Evolutionary conservation across 768 basidiomycete species (phyloP).

Genomic region (Cyclocybe aegerita): DNA sequence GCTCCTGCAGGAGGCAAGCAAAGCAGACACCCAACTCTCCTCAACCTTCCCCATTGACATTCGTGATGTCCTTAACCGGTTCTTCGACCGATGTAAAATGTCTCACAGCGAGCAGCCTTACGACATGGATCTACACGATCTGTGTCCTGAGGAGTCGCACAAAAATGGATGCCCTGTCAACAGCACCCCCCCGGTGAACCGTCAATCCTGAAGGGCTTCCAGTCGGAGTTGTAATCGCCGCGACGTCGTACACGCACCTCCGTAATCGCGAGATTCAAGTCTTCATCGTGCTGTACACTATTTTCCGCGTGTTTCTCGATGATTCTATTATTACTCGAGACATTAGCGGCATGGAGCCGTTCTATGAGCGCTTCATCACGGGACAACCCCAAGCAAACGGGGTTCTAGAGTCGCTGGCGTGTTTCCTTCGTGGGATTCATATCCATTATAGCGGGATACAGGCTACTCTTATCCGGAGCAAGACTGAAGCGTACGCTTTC

Average conservation of each 20-base stretch:
- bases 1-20: too few species aligned
- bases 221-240: conserved; percentile 27
- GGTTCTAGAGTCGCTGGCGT: conserved; percentile 32
- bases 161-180: too few species aligned
- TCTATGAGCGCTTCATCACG: conserved; percentile 30
- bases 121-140: too few species aligned
- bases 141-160: too few species aligned
- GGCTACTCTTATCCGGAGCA: conserved; percentile 35
- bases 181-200: too few species aligned
- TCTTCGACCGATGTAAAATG: too few species aligned
- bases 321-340: conserved; percentile 27
- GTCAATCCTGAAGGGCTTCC: conserved; percentile 11
- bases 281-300: conserved; percentile 39
- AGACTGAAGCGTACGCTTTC: conserved; percentile 32
- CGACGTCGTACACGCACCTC: conserved; percentile 28
- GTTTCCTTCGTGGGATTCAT: conserved; percentile 27
- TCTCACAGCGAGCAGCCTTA: too few species aligned
- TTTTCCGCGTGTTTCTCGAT: conserved; percentile 34
- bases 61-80: too few species aligned
- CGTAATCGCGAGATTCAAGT: conserved; percentile 24
- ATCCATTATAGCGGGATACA: conserved; percentile 26
- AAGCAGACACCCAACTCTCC: too few species aligned
- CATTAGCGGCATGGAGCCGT: conserved; percentile 24
- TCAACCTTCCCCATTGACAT: too few species aligned
- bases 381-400: conserved; percentile 25